Evolutionary conservation across 768 basidiomycete genomes (phyloP), one percentile per base, ranked within the genome.

Genomic region (Naganishia antarctica): DNA sequence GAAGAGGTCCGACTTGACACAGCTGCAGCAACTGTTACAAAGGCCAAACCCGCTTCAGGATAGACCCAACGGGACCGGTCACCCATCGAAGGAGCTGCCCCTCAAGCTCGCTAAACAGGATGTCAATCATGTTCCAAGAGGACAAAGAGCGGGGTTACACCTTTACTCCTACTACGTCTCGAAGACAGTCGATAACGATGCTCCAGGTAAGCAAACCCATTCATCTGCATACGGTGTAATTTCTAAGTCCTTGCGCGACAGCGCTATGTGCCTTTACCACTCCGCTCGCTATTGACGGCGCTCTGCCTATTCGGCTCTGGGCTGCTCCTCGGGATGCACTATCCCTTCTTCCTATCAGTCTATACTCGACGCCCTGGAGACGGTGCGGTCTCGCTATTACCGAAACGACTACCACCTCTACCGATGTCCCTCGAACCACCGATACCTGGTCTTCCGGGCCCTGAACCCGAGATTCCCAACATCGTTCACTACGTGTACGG

Each of bases 401-500:
- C 68, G 11, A 29, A 18, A 12, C 40, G 63, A 21, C 23, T 76
- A 50, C 61, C 73, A 61, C 60, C 69, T 46, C 41, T 46, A 47
- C 48, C 64, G 46, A 3, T 50, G 41, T 53, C 34, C n/a, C n/a
- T 67, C 47, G 23, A 61, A 15, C 64, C 60, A 4, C 60, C 64
- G 12, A 31, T 62, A 6, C 25, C 45, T 4, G 32, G 50, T 47
- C 69, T 63, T 41, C 73, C 70, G n/a, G 50, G 11, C 37, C 72
- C 70, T 40, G 63, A 63, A 59, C 48, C 59, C 8, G 64, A 53
- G n/a, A 70, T 76, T 50, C 75, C 75, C 9, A 70, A 72, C 47
- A 59, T 74, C 40, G 75, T 76, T 1, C 75, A 76, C 61, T 76
- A 76, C 49, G 73, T 78, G 8, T 77, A 71, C 47, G 78, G 78